These are phyloP conservation scores for Tricharina praecox DNA, from an alignment of 495 filamentous ascomycete species.

Conservation along the genomic window DNA sequence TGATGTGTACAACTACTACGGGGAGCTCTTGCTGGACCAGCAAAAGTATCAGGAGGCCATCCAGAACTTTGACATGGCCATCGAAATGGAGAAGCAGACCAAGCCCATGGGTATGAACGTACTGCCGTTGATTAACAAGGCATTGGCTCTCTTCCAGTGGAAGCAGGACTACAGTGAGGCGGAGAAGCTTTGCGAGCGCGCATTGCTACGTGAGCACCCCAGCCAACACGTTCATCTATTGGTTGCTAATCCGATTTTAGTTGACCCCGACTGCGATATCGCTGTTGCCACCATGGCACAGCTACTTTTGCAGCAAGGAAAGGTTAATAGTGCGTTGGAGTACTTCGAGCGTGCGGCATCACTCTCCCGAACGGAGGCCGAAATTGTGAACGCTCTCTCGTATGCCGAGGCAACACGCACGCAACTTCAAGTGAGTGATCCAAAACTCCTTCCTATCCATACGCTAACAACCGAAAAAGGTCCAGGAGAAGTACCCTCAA, in stretches of 20 bases:
- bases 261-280: constrained; percentile 97
- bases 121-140: constrained; percentile 94
- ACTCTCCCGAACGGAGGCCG: constrained; percentile 84
- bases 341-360: constrained; percentile 96
- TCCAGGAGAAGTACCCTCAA: constrained; percentile 96
- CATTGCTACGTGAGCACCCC: constrained; percentile 67
- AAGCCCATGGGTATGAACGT: constrained; percentile 95
- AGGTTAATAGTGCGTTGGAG: constrained; percentile 83
- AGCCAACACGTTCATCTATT: too few relatives aligned
- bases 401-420: constrained; percentile 96
- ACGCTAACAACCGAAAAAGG: constrained; percentile 28
- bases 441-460: constrained; percentile 8
- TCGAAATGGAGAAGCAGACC: constrained; percentile 89
- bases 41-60: constrained; percentile 88
- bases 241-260: constrained; percentile 35
- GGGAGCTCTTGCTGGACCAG: constrained; percentile 94
- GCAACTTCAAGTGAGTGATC: constrained; percentile 50
- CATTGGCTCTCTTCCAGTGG: constrained; percentile 91
- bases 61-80: constrained; percentile 92
- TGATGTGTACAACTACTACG: constrained; percentile 99
- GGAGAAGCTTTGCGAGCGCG: constrained; percentile 92
- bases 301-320: constrained; percentile 91
- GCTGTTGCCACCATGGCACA: constrained; percentile 99
- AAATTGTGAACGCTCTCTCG: constrained; percentile 88
- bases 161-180: constrained; percentile 90